A percentile compares a stretch with the other conserved stretches of the same genome.
Evolutionary conservation across 202 grass and related monocot species (phyloP).

Genomic region (Eragrostis tef): DNA sequence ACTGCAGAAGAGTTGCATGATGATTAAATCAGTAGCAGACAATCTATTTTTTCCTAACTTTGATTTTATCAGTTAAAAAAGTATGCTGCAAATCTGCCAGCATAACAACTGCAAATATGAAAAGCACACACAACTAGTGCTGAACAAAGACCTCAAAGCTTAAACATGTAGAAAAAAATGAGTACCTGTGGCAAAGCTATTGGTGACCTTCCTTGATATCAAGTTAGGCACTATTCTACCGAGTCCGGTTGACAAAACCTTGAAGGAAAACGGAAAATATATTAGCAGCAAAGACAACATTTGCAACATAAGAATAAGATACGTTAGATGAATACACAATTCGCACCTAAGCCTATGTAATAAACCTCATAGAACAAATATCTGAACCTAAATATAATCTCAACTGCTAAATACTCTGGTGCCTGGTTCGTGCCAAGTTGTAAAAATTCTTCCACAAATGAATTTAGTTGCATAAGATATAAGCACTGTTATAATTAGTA

Average conservation of each 20-base stretch:
- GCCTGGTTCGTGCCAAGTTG: background rate
- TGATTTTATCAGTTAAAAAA: background rate
- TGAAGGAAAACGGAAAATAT: background rate
- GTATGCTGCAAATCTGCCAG: background rate
- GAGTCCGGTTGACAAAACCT: conserved; percentile 86
- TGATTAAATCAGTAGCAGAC: background rate
- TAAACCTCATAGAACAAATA: background rate
- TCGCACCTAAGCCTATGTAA: background rate
- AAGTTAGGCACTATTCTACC: conserved; percentile 88
- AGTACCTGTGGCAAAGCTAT: conserved; percentile 85
- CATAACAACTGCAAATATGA: background rate
- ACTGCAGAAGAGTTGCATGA: background rate
- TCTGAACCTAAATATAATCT: background rate
- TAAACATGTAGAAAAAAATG: background rate
- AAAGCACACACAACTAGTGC: background rate
- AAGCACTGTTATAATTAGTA: background rate
- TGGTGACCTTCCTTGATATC: conserved; percentile 87
- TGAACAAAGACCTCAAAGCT: conserved; percentile 13
- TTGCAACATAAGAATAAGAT: background rate
- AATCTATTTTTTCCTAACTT: background rate
- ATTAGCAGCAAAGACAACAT: conserved; percentile 8
- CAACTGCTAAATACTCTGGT: background rate
- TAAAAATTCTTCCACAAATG: background rate
- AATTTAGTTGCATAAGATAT: background rate
- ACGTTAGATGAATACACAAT: background rate